Evolutionary conservation across 2,329 filamentous ascomycete species (phyloP).

Genomic region (Neopestalotiopsis rosae): DNA sequence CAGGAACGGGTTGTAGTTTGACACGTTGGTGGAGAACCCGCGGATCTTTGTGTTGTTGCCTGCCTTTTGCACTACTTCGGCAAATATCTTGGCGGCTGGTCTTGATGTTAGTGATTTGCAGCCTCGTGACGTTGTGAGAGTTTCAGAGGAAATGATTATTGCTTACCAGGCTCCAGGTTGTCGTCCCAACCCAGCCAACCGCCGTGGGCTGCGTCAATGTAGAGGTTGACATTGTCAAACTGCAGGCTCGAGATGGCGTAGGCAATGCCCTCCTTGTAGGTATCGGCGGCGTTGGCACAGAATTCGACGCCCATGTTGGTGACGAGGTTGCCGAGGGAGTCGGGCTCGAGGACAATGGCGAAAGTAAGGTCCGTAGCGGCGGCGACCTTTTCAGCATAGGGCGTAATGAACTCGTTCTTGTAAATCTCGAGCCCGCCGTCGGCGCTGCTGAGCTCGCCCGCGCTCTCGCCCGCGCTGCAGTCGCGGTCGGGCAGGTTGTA

Average conservation of each 20-base stretch:
- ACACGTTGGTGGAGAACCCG: conserved; percentile 51
- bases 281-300: conserved; percentile 42
- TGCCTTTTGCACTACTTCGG: conserved; percentile 43
- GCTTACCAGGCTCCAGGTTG: conserved; percentile 42
- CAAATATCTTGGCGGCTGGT: conserved; percentile 44
- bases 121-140: no score
- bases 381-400: conserved; percentile 42
- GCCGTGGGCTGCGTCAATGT: conserved; percentile 48
- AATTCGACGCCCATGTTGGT: conserved; percentile 44
- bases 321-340: conserved; percentile 48
- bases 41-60: conserved; percentile 37
- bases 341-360: conserved; percentile 50
- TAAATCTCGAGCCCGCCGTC: conserved; percentile 45
- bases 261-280: conserved; percentile 48
- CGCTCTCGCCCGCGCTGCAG: conserved; percentile 48
- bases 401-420: conserved; percentile 46
- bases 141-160: neutral
- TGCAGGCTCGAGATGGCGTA: conserved; percentile 46
- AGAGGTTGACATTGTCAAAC: conserved; percentile 42
- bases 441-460: conserved; percentile 44
- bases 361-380: conserved; percentile 45
- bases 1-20: conserved; percentile 49
- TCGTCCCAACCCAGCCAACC: conserved; percentile 49
- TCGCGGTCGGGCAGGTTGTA: conserved; percentile 51
- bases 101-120: no score